Evolutionary conservation across 2,329 filamentous ascomycete genomes (phyloP), one percentile per base, ranked within the genome.

Genomic region (Colletotrichum lindemuthianum): DNA sequence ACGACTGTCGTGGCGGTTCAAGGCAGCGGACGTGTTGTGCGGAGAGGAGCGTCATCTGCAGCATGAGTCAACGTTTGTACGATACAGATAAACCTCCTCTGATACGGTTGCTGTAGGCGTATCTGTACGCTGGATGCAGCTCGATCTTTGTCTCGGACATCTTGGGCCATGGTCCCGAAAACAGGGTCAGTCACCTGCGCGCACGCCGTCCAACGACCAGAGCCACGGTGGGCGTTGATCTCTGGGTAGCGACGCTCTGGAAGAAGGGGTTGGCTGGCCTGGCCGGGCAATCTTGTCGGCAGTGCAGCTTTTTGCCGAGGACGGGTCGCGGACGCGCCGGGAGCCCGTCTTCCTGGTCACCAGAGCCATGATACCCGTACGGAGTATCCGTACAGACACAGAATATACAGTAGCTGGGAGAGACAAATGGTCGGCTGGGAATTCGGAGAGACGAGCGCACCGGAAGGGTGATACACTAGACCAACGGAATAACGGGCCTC

Each of bases 1-100:
- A 37, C 40, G 48, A 45, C 15, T 8, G 39, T 34, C 44, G 50
- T 55, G 60, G 60, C 57, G 40, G 60, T 60, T 49, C 60, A 40
- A 64, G 44, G 16, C 37, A 47, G 40, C 43, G 54, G 39, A 36
- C 37, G 12, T 8, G 16, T 40, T 37, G 55, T 52, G 56, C 33
- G 53, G 37, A n/a, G 49, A 37, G 43, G 47, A 15, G 8, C 47
- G 32, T 60, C 60, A 54, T n/a, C 37, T 48, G 43, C 48, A 4
- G 32, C 34, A 36, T 52, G 41, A 59, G 47, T 63, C 48, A 53
- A 59, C 13, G 8, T 24, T 37, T n/a, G 40, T 40, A 16, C 45
- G 32, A 40, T 40, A 40, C 13, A 40, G 37, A 9, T 10, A n/a
- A n/a, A 6, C 47, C 49, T 36, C 9, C 16, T 8, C 43, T 53